A percentile compares a stretch with the other conserved stretches of the same genome.
These are phyloP conservation scores for Elongisporangium prolatum DNA, from an alignment of 352 stramenopile genomes.

Conservation along the genomic window DNA sequence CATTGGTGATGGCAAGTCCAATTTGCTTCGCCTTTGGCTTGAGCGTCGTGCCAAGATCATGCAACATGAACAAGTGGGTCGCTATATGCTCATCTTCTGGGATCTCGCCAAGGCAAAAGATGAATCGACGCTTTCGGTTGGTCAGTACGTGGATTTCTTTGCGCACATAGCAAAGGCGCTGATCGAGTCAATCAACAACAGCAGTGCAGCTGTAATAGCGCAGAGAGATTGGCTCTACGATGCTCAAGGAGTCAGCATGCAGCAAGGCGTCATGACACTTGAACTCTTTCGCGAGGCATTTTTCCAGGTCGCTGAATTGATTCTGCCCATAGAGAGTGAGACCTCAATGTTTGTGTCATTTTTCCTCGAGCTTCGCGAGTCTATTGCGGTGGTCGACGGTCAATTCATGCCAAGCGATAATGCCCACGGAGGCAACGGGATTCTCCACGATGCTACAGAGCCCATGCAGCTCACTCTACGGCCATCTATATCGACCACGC, in stretches of 20 bases:
- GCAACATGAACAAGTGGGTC: conserved; percentile 23
- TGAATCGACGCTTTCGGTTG: conserved; percentile 14
- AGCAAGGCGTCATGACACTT: conserved; percentile 20
- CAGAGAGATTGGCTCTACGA: conserved; percentile 74
- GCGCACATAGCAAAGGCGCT: conserved; percentile 52
- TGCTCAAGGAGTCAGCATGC: conserved; percentile 17
- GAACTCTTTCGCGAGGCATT: conserved; percentile 57
- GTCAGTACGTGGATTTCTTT: conserved; percentile 56
- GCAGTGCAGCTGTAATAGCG: conserved; percentile 30
- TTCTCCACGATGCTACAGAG: neutral
- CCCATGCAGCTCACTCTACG: conserved; percentile 1
- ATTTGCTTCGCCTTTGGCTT: conserved; percentile 51
- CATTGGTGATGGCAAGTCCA: conserved; percentile 47
- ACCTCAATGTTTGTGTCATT: conserved; percentile 36
- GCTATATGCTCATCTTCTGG: conserved; percentile 46
- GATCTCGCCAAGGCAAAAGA: conserved; percentile 44
- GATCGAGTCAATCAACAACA: conserved; percentile 36
- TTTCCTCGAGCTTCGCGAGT: conserved; percentile 52
- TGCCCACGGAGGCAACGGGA: neutral
- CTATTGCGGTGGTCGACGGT: conserved; percentile 17
- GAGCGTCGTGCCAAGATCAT: conserved; percentile 32
- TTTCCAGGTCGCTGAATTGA: conserved; percentile 53
- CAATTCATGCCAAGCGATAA: neutral
- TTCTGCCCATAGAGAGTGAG: conserved; percentile 57
- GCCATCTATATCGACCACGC: conserved; percentile 1